These are phyloP conservation scores for Bifiguratus adelaidae DNA, from an alignment of 192 early-diverging fungal species.

Conservation along the genomic window DNA sequence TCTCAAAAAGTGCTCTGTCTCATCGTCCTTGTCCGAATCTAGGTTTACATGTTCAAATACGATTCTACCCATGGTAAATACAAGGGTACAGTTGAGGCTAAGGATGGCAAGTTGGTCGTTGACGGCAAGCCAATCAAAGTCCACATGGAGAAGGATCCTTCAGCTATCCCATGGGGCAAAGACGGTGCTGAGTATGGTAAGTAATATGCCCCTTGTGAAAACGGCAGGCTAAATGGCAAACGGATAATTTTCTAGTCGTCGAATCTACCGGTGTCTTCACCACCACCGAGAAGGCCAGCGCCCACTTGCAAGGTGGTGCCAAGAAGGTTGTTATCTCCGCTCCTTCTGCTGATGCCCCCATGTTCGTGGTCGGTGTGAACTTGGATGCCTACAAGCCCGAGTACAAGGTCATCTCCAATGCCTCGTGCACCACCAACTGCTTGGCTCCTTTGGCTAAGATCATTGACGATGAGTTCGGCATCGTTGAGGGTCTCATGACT, in stretches of 20 bases:
- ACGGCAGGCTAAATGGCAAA: too few relatives aligned
- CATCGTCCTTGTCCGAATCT: background rate
- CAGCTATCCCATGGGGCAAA: constrained; percentile 81
- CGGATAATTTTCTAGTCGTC: too few relatives aligned
- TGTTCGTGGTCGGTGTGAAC: constrained; percentile 98
- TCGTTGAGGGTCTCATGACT: constrained; percentile 96
- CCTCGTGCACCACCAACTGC: constrained; percentile 99
- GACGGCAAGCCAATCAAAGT: constrained; percentile 75
- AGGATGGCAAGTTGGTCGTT: constrained; percentile 83
- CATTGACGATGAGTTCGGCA: constrained; percentile 91
- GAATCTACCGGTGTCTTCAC: constrained; percentile 99
- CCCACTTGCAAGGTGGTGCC: constrained; percentile 86
- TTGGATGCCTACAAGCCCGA: constrained; percentile 81
- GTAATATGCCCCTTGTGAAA: too few relatives aligned
- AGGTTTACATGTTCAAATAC: constrained; percentile 93
- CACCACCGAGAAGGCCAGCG: constrained; percentile 72
- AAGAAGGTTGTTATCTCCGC: constrained; percentile 99
- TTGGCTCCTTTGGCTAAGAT: constrained; percentile 96
- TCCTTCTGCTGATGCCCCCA: constrained; percentile 92
- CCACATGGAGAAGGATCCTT: constrained; percentile 67
- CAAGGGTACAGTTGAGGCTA: constrained; percentile 70
- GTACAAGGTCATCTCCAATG: constrained; percentile 90
- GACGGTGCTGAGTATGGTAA: constrained; percentile 77
- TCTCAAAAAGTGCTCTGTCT: background rate
- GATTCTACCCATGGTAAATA: constrained; percentile 97